These are phyloP conservation scores for Strobilomyces echinocephalus DNA, from an alignment of 768 basidiomycete species.

Conservation along the genomic window DNA sequence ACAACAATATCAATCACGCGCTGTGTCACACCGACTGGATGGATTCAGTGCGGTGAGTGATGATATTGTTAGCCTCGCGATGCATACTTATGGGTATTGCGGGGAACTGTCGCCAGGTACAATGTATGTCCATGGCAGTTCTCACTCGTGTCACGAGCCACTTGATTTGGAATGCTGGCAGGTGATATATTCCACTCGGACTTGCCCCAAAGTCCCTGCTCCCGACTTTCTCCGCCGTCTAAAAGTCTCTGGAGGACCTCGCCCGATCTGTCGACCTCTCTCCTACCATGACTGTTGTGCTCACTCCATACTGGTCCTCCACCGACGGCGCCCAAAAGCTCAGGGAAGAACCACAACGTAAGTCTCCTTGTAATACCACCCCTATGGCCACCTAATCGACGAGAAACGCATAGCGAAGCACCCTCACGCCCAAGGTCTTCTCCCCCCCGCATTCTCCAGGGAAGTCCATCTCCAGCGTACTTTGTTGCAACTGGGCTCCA, in stretches of 20 bases:
- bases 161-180: constrained; percentile 2
- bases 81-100: too few relatives aligned
- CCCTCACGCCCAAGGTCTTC: constrained; percentile 48
- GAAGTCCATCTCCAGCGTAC: constrained; percentile 54
- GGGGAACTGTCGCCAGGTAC: too few relatives aligned
- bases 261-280: neutral
- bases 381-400: constrained; percentile 1
- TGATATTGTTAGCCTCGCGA: too few relatives aligned
- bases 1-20: constrained; percentile 12
- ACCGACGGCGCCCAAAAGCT: constrained; percentile 65
- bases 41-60: too few relatives aligned
- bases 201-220: neutral
- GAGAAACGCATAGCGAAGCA: constrained; percentile 33
- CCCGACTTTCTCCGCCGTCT: constrained; percentile 12
- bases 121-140: too few relatives aligned
- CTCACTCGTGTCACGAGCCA: constrained; percentile 3
- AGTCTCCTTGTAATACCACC: neutral
- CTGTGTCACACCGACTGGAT: neutral
- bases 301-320: constrained; percentile 64
- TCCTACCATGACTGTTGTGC: constrained; percentile 48
- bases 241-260: neutral
- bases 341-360: constrained; percentile 55
- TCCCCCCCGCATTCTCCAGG: constrained; percentile 55
- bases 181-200: neutral
- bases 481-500: constrained; percentile 68